Percentiles rank a stretch among this genome's conserved stretches.
phyloP scores from a whole-genome alignment of 306 rosid genomes.

The Sesbania bispinosa region DNA sequence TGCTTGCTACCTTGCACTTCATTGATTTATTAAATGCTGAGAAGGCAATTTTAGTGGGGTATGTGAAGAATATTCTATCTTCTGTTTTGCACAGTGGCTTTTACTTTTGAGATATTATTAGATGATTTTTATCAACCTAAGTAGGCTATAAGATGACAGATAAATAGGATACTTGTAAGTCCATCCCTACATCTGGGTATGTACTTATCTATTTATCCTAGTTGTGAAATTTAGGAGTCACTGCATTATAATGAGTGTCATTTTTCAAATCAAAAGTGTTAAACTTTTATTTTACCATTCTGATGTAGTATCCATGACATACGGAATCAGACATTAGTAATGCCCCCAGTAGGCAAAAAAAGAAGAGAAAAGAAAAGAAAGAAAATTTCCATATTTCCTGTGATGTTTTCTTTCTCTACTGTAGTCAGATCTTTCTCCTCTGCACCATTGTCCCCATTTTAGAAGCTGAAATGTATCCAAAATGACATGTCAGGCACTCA shows the following conservation, averaged over 20 bases:
- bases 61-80: conserved; percentile 30
- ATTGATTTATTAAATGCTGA: conserved; percentile 61
- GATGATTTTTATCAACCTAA: background rate
- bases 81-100: conserved; percentile 1
- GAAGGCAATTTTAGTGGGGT: conserved; percentile 82
- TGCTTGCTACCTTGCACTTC: conserved; percentile 83
- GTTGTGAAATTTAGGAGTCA: background rate
- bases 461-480: conserved; percentile 16
- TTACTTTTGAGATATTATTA: background rate
- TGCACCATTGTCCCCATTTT: conserved; percentile 7
- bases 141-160: background rate
- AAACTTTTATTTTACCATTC: background rate
- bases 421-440: background rate
- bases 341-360: conserved; percentile 6
- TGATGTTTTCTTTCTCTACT: background rate
- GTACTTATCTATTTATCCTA: background rate
- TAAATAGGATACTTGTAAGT: background rate
- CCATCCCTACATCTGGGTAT: conserved; percentile 5
- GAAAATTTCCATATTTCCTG: background rate
- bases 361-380: too few relatives aligned
- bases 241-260: background rate
- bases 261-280: conserved; percentile 2
- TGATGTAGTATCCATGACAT: background rate
- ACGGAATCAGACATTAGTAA: background rate
- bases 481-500: conserved; percentile 72